A percentile compares a stretch with the other conserved stretches of the same genome.
These are phyloP conservation scores for Xylariaceae sp. DNA, from an alignment of 2,329 filamentous ascomycete species.

Conservation along the genomic window DNA sequence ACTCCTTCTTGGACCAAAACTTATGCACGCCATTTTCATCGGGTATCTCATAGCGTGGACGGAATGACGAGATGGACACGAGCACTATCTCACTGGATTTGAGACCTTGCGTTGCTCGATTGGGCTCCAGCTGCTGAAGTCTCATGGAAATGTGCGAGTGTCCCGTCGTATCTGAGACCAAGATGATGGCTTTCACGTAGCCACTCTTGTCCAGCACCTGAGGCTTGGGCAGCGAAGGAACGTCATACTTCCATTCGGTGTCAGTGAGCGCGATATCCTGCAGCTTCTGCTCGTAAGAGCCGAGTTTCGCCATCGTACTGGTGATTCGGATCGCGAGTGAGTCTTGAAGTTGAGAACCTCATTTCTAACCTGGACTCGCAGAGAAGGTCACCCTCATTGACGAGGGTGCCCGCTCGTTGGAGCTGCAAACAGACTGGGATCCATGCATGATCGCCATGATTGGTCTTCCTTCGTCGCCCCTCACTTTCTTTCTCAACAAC, in stretches of 20 bases:
- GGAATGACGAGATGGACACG: slow-evolving; percentile 5
- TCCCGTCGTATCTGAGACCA: neutral
- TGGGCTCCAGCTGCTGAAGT: slow-evolving; percentile 2
- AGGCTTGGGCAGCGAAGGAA: neutral
- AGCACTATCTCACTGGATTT: neutral
- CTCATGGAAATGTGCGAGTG: slow-evolving; percentile 3
- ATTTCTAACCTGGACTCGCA: neutral
- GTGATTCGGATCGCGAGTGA: neutral
- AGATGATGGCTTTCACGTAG: slow-evolving; percentile 3
- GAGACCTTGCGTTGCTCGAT: slow-evolving; percentile 5
- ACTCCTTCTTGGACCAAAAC: slow-evolving; percentile 8
- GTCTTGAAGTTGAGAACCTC: neutral
- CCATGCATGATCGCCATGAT: neutral
- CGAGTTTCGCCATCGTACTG: slow-evolving; percentile 5
- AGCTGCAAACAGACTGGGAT: neutral
- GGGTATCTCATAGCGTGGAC: slow-evolving; percentile 4
- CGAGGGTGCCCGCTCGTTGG: neutral
- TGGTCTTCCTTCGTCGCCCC: neutral
- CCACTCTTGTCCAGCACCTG: neutral
- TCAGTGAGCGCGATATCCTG: slow-evolving; percentile 8
- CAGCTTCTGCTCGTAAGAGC: slow-evolving; percentile 5
- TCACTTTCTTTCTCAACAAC: neutral
- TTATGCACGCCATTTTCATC: slow-evolving; percentile 5
- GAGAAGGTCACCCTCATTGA: neutral
- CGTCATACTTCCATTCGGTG: slow-evolving; percentile 7